phyloP scores from a whole-genome alignment of 2,329 filamentous ascomycete genomes.

The Coniochaeta sp. region DNA sequence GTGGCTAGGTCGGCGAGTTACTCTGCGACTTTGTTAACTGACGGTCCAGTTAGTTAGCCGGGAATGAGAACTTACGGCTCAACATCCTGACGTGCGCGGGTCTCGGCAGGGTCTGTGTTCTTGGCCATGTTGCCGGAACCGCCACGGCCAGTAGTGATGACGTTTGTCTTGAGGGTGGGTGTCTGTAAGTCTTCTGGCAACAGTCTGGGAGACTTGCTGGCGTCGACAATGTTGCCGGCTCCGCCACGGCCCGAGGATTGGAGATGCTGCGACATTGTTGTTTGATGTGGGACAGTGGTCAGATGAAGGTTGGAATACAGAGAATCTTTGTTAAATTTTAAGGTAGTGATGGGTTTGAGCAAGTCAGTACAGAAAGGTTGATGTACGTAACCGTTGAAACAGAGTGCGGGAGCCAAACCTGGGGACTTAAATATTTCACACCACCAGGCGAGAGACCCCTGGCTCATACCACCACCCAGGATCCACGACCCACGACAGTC shows the following conservation, averaged over 20 bases:
- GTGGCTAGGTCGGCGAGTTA: conserved; percentile 48
- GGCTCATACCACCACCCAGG: neutral
- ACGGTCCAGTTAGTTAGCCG: conserved; percentile 8
- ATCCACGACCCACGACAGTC: neutral
- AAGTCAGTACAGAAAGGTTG: neutral
- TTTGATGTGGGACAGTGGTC: neutral
- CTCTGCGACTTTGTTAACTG: conserved; percentile 24
- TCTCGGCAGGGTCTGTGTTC: conserved; percentile 64
- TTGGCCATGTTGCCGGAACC: conserved; percentile 82
- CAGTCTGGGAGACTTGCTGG: conserved; percentile 36
- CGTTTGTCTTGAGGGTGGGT: conserved; percentile 72
- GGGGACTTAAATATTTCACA: conserved; percentile 1
- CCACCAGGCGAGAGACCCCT: neutral
- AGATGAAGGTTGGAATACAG: neutral
- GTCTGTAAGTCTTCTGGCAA: conserved; percentile 65
- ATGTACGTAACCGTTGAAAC: neutral
- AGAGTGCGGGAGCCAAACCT: neutral
- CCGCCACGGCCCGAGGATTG: conserved; percentile 71
- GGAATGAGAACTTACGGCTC: conserved; percentile 45
- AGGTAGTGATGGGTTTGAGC: neutral
- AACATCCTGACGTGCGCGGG: conserved; percentile 78
- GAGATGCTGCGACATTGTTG: conserved; percentile 28
- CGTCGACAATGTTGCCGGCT: conserved; percentile 64
- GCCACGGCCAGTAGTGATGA: conserved; percentile 85
- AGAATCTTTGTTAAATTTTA: neutral